These are phyloP conservation scores for Phytopythium oedochilum DNA, from an alignment of 352 stramenopile species.

Conservation along the genomic window DNA sequence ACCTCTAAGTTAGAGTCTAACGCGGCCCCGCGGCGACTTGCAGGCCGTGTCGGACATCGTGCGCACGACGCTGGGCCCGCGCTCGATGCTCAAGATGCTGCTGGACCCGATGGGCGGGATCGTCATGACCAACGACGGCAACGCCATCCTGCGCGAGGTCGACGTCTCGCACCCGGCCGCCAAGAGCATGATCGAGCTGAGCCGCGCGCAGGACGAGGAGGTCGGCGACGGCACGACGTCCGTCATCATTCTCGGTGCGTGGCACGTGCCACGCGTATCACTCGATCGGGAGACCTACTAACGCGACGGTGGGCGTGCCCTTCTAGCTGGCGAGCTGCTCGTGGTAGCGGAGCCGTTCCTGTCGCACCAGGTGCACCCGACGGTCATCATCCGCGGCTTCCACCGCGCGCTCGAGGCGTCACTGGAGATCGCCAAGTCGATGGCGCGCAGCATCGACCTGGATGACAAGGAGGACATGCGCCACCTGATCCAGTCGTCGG, in stretches of 20 bases:
- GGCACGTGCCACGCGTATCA: no score
- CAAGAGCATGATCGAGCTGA: conserved; percentile 99
- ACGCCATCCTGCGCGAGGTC: conserved; percentile 98
- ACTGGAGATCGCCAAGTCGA: conserved; percentile 91
- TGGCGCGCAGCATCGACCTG: conserved; percentile 94
- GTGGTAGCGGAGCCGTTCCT: conserved; percentile 97
- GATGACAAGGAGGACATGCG: conserved; percentile 94
- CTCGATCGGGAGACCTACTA: no score
- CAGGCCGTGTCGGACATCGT: conserved; percentile 98
- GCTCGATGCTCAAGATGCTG: conserved; percentile 99
- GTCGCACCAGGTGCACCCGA: conserved; percentile 96
- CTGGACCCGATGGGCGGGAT: conserved; percentile 99
- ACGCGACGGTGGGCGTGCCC: conserved; percentile 1
- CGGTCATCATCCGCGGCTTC: conserved; percentile 96
- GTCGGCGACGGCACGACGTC: conserved; percentile 99
- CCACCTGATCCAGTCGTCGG: conserved; percentile 94
- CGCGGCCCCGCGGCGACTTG: background rate
- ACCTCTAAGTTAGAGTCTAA: background rate
- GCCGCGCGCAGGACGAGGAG: conserved; percentile 98
- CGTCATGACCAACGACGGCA: conserved; percentile 99
- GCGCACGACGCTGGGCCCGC: conserved; percentile 96
- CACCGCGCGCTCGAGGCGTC: conserved; percentile 82
- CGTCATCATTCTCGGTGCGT: conserved; percentile 97
- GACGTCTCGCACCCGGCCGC: conserved; percentile 97
- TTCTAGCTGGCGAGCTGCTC: conserved; percentile 94